A percentile compares a stretch with the other conserved stretches of the same genome.
Conservation (phyloP, 495 filamentous ascomycete genomes). For the Cercophora newfieldiana region DNA sequence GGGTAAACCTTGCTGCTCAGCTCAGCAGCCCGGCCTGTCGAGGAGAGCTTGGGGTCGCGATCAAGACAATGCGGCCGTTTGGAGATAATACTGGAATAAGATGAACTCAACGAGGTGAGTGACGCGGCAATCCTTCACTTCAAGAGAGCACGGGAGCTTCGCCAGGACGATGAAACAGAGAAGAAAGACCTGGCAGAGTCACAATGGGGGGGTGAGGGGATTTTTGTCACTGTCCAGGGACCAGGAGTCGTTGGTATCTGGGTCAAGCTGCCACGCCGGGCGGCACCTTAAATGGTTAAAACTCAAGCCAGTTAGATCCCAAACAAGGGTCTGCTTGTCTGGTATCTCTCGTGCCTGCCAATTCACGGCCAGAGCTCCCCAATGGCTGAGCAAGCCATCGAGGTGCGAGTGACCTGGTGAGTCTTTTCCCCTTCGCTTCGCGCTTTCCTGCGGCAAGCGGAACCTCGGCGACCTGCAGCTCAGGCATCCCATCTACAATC, state of each 20-base stretch:
- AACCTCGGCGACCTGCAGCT: conserved; percentile 6
- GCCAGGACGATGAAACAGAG: neutral
- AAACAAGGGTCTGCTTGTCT: conserved; percentile 15
- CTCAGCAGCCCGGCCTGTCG: neutral
- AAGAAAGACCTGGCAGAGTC: neutral
- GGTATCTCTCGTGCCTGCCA: conserved; percentile 9
- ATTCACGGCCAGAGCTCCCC: neutral
- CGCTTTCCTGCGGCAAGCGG: conserved; percentile 18
- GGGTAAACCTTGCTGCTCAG: conserved; percentile 15
- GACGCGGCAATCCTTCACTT: neutral
- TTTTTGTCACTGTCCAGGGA: conserved; percentile 17
- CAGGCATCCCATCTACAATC: neutral
- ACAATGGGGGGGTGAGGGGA: conserved; percentile 16
- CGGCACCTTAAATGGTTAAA: conserved; percentile 15
- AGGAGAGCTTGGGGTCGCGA: neutral
- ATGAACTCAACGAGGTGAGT: neutral
- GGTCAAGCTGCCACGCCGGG: conserved; percentile 21
- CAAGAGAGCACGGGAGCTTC: neutral
- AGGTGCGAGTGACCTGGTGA: conserved; percentile 7
- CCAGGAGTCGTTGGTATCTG: neutral
- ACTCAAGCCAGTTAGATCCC: neutral
- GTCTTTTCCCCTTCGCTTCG: conserved; percentile 12
- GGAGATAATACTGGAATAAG: neutral
- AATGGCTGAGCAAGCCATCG: conserved; percentile 6
- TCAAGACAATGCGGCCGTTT: neutral